These are phyloP conservation scores for Hemileccinum rubropunctum DNA, from an alignment of 768 basidiomycete species.

Conservation along the genomic window DNA sequence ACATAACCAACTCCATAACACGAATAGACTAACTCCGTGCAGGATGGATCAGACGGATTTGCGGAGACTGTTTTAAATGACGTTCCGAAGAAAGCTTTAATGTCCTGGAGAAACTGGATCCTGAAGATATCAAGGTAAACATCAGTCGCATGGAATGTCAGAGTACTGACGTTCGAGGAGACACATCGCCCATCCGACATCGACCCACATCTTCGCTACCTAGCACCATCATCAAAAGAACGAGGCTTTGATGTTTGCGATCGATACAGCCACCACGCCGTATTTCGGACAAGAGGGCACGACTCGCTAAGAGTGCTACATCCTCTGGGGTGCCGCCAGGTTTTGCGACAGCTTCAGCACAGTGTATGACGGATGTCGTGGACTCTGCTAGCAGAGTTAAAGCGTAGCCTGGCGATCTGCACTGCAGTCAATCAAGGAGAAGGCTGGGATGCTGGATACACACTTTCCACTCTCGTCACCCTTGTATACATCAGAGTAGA, in stretches of 20 bases:
- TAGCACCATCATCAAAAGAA: slow-evolving; percentile 89
- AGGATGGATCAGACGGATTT: slow-evolving; percentile 49
- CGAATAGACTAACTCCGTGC: slow-evolving; percentile 70
- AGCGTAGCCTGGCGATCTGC: slow-evolving; percentile 94
- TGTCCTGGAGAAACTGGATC: slow-evolving; percentile 87
- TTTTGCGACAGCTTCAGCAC: slow-evolving; percentile 80
- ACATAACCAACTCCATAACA: slow-evolving; percentile 92
- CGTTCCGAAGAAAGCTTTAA: slow-evolving; percentile 80
- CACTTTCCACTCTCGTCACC: slow-evolving; percentile 97
- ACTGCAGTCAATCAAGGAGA: not conserved
- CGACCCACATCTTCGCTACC: slow-evolving; percentile 96
- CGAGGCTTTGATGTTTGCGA: slow-evolving; percentile 80
- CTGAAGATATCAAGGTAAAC: slow-evolving; percentile 39
- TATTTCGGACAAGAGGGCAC: slow-evolving; percentile 76
- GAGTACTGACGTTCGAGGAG: slow-evolving; percentile 71
- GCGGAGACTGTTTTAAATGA: slow-evolving; percentile 85
- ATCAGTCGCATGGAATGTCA: not conserved
- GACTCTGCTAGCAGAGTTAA: slow-evolving; percentile 88
- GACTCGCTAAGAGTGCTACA: slow-evolving; percentile 78
- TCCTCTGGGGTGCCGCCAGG: slow-evolving; percentile 91
- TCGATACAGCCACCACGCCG: slow-evolving; percentile 87
- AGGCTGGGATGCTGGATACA: slow-evolving; percentile 28
- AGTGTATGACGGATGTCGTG: slow-evolving; percentile 85
- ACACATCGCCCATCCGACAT: slow-evolving; percentile 82
- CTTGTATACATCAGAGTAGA: slow-evolving; percentile 98